These are phyloP conservation scores for Colletotrichum paranaense DNA, from an alignment of 2,329 filamentous ascomycete species.

Conservation along the genomic window DNA sequence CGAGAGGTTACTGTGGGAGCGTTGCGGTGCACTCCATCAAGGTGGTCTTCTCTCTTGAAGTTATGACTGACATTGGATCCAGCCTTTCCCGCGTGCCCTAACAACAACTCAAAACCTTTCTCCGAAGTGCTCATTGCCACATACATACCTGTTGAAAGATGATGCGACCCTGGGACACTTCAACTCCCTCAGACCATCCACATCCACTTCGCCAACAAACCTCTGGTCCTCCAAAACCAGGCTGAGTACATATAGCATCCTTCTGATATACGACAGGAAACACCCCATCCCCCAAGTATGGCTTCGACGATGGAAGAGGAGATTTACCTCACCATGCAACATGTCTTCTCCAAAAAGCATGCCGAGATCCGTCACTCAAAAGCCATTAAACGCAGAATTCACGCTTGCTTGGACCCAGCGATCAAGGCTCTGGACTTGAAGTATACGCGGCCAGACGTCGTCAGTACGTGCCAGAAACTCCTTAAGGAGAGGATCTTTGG, in stretches of 20 bases:
- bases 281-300: too few relatives aligned
- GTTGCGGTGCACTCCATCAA: neutral
- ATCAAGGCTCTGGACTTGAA: neutral
- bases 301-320: too few relatives aligned
- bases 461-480: neutral
- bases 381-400: neutral
- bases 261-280: too few relatives aligned
- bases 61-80: neutral
- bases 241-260: too few relatives aligned
- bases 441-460: neutral
- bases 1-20: neutral
- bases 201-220: too few relatives aligned
- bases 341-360: neutral
- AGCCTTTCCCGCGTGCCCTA: neutral
- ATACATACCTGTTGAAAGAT: neutral
- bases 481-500: neutral
- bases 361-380: neutral
- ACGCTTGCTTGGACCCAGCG: neutral
- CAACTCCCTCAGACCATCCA: too few relatives aligned
- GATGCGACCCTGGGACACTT: neutral
- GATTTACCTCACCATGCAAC: too few relatives aligned
- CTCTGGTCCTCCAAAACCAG: too few relatives aligned
- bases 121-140: rapidly evolving
- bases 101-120: neutral
- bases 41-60: neutral